phyloP scores from a whole-genome alignment of 2,329 filamentous ascomycete genomes.

The Nakataea oryzae region DNA sequence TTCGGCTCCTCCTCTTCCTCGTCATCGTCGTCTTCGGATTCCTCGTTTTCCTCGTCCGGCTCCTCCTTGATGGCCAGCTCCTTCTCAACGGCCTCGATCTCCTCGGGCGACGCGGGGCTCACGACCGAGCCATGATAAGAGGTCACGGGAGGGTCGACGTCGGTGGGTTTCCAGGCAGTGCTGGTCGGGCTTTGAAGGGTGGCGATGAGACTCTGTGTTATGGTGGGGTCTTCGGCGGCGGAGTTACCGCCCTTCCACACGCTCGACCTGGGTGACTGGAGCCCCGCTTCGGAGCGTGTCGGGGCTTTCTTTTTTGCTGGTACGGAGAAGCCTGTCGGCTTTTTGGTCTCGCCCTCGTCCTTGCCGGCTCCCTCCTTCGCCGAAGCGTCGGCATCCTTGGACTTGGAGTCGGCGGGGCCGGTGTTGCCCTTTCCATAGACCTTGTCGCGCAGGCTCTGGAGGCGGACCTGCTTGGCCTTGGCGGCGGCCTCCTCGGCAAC shows the following conservation, averaged over 20 bases:
- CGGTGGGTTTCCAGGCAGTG: slow-evolving; percentile 27
- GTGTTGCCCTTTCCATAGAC: slow-evolving; percentile 34
- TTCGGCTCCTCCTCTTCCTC: slow-evolving; percentile 17
- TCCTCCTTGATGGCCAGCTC: slow-evolving; percentile 29
- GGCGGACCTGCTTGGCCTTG: slow-evolving; percentile 50
- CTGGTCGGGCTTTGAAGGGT: slow-evolving; percentile 28
- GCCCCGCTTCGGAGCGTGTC: slow-evolving; percentile 16
- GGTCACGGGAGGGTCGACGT: slow-evolving; percentile 18
- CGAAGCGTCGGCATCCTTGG: slow-evolving; percentile 6
- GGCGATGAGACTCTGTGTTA: slow-evolving; percentile 15
- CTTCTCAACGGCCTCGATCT: slow-evolving; percentile 28
- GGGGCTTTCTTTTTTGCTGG: neutral
- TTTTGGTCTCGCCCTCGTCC: slow-evolving; percentile 10
- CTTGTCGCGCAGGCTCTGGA: slow-evolving; percentile 43
- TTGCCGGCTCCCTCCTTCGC: slow-evolving; percentile 5
- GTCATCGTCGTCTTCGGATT: slow-evolving; percentile 14
- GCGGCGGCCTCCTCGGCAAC: slow-evolving; percentile 55
- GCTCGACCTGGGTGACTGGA: slow-evolving; percentile 34
- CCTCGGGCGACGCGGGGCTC: slow-evolving; percentile 21
- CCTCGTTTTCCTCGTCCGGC: slow-evolving; percentile 21
- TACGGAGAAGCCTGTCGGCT: slow-evolving; percentile 4
- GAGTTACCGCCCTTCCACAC: slow-evolving; percentile 22
- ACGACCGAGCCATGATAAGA: slow-evolving; percentile 22
- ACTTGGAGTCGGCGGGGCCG: slow-evolving; percentile 4
- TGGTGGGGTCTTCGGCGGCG: slow-evolving; percentile 5